Evolutionary conservation across 495 filamentous ascomycete species (phyloP).

Genomic region (Lasiosphaeria ovina): DNA sequence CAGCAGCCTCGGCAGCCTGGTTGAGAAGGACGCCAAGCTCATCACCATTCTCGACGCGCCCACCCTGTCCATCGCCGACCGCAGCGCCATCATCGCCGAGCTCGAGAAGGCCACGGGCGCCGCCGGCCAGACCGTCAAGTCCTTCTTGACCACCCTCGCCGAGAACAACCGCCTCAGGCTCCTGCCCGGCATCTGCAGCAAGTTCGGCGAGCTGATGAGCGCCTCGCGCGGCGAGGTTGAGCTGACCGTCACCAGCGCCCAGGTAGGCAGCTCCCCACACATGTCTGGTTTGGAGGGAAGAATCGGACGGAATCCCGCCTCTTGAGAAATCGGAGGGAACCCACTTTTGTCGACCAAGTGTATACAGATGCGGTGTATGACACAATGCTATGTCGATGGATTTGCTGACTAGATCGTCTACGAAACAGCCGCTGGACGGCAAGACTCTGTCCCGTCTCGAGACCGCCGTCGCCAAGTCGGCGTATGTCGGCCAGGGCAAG

Average conservation of each 20-base stretch:
- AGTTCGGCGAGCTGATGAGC: slow-evolving; percentile 84
- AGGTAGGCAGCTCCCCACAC: slow-evolving; percentile 52
- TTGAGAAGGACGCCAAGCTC: slow-evolving; percentile 81
- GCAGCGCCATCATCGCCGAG: slow-evolving; percentile 77
- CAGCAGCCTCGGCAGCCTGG: slow-evolving; percentile 61
- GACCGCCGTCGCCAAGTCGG: slow-evolving; percentile 81
- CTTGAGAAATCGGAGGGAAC: too few relatives aligned
- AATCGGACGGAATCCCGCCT: too few relatives aligned
- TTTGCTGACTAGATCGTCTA: slow-evolving; percentile 9
- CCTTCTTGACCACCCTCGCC: slow-evolving; percentile 83
- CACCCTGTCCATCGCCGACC: slow-evolving; percentile 73
- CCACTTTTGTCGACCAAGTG: too few relatives aligned
- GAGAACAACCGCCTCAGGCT: slow-evolving; percentile 93
- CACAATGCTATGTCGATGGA: neutral
- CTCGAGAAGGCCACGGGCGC: slow-evolving; percentile 73
- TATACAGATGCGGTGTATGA: slow-evolving; percentile 4
- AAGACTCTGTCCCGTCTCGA: slow-evolving; percentile 83
- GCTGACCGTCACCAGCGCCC: slow-evolving; percentile 81
- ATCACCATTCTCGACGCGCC: slow-evolving; percentile 71
- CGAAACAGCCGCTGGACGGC: slow-evolving; percentile 73
- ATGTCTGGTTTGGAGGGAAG: neutral
- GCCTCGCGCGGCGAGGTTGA: slow-evolving; percentile 91
- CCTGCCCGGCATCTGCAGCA: slow-evolving; percentile 76
- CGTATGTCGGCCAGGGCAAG: slow-evolving; percentile 86
- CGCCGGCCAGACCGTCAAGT: slow-evolving; percentile 80